phyloP scores from a whole-genome alignment of 2,329 filamentous ascomycete genomes.

The Volutella citrinella region DNA sequence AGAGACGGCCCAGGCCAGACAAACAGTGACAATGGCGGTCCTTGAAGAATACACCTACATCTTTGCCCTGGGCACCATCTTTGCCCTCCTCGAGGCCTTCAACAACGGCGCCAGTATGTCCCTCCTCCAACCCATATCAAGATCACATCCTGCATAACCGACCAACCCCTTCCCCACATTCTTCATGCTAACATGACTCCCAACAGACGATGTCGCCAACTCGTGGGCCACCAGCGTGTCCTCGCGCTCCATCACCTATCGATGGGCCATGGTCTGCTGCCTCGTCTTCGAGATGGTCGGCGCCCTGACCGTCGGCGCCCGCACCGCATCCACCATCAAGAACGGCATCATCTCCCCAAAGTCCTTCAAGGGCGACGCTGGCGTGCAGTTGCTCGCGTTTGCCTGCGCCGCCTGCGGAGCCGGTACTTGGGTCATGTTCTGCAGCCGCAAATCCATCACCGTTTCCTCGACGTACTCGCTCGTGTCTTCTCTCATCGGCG shows the following conservation, averaged over 20 bases:
- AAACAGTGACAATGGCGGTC: conserved; percentile 57
- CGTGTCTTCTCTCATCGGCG: conserved; percentile 65
- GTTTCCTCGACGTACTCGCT: conserved; percentile 72
- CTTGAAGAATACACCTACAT: conserved; percentile 66
- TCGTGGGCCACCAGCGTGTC: conserved; percentile 79
- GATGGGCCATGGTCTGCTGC: conserved; percentile 65
- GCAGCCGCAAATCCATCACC: conserved; percentile 69
- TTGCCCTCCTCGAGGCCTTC: conserved; percentile 73
- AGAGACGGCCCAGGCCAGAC: no score
- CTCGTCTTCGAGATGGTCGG: conserved; percentile 67
- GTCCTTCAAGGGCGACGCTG: conserved; percentile 58
- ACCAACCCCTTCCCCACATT: neutral
- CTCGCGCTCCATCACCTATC: conserved; percentile 70
- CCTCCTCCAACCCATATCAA: no score
- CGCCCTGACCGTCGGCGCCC: conserved; percentile 63
- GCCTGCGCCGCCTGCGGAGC: conserved; percentile 62
- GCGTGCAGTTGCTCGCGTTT: conserved; percentile 67
- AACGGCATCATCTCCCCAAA: conserved; percentile 66
- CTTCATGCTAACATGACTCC: no score
- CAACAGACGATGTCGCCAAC: conserved; percentile 76
- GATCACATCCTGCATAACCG: no score
- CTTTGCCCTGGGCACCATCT: conserved; percentile 72
- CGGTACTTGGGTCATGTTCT: conserved; percentile 77
- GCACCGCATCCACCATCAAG: conserved; percentile 76
- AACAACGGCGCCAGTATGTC: conserved; percentile 75